Evolutionary conservation across 2,329 filamentous ascomycete genomes (phyloP).

Genomic region (Paramyrothecium roridum): DNA sequence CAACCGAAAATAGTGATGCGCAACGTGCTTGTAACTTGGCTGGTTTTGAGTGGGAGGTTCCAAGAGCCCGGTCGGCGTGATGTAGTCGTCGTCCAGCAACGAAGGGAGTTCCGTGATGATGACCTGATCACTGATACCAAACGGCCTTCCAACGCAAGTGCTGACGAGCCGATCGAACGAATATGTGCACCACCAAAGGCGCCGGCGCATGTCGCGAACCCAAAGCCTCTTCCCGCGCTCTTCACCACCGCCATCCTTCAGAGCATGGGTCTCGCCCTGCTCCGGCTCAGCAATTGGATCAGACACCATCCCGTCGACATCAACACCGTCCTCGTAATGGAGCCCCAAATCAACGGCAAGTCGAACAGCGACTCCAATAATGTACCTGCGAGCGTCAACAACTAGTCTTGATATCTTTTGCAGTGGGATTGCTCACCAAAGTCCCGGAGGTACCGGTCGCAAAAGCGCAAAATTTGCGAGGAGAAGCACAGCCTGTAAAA

Average conservation of each 20-base stretch:
- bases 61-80: constrained; percentile 74
- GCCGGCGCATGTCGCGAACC: constrained; percentile 78
- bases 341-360: constrained; percentile 88
- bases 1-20: constrained; percentile 88
- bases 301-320: constrained; percentile 57
- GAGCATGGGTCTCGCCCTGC: constrained; percentile 31
- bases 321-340: constrained; percentile 84
- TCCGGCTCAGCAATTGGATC: constrained; percentile 29
- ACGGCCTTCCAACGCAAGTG: constrained; percentile 87
- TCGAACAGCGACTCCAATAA: constrained; percentile 88
- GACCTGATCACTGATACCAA: constrained; percentile 93
- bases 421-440: constrained; percentile 58
- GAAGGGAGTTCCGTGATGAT: constrained; percentile 95
- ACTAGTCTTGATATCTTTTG: constrained; percentile 1
- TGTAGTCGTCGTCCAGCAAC: constrained; percentile 80
- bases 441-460: constrained; percentile 83
- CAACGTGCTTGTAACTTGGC: constrained; percentile 85
- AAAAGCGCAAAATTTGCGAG: constrained; percentile 89
- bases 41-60: constrained; percentile 56
- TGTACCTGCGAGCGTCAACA: constrained; percentile 57
- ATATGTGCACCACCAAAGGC: constrained; percentile 97
- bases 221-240: constrained; percentile 71
- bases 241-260: constrained; percentile 20
- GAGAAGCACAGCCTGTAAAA: constrained; percentile 88
- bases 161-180: constrained; percentile 92